phyloP scores from a whole-genome alignment of 2,329 filamentous ascomycete genomes.

The Beauveria scarabaeidicola region DNA sequence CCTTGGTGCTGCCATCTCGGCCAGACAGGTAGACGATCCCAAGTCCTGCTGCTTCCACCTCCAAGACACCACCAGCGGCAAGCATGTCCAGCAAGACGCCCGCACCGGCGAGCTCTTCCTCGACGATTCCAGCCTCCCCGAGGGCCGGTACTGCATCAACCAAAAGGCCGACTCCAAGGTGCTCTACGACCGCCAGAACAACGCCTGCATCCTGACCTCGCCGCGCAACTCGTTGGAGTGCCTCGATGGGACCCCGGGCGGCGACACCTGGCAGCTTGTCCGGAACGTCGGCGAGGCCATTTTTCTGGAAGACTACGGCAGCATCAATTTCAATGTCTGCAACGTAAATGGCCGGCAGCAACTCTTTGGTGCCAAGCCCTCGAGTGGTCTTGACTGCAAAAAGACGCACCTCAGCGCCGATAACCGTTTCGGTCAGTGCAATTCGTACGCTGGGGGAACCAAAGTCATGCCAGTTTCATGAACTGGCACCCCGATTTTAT shows the following conservation, averaged over 20 bases:
- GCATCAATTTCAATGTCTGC: background rate
- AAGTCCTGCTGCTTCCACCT: constrained; percentile 26
- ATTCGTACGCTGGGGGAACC: background rate
- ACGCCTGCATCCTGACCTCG: constrained; percentile 24
- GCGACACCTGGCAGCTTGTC: constrained; percentile 12
- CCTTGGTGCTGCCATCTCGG: constrained; percentile 14
- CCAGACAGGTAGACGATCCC: constrained; percentile 14
- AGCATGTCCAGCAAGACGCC: constrained; percentile 20
- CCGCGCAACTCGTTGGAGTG: constrained; percentile 21
- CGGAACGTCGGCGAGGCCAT: background rate
- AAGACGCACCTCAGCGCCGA: background rate
- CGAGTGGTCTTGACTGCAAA: background rate
- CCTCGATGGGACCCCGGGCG: constrained; percentile 24
- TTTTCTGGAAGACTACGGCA: background rate
- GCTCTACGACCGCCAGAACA: constrained; percentile 21
- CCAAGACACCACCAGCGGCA: constrained; percentile 18
- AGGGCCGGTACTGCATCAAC: constrained; percentile 26
- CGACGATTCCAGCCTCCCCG: constrained; percentile 13
- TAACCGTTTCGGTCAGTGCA: background rate
- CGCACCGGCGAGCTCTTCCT: constrained; percentile 21
- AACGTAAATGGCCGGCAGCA: background rate
- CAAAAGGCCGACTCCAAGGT: constrained; percentile 17
- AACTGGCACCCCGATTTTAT: no score
- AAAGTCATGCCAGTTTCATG: no score
- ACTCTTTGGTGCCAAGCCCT: background rate